A percentile compares a stretch with the other conserved stretches of the same genome.
phyloP scores from a whole-genome alignment of 2,329 filamentous ascomycete species.

The Cephalotrichum gorgonifer region DNA sequence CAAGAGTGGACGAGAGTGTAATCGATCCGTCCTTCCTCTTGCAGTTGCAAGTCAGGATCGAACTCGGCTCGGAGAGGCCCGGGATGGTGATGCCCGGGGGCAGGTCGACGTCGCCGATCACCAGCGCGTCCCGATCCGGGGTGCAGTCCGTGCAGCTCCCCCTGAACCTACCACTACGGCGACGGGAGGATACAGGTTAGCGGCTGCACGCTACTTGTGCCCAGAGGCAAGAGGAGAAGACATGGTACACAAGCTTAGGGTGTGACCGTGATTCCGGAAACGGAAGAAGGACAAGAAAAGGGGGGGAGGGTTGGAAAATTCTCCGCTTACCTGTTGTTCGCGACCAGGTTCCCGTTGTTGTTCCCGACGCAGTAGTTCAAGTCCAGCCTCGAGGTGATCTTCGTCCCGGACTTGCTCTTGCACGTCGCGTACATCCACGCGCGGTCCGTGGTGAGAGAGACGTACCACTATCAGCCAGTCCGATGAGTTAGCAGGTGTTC shows the following conservation, averaged over 20 bases:
- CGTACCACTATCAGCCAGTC: neutral
- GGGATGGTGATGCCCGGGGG: neutral
- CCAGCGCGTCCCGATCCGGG: neutral
- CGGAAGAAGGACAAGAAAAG: neutral
- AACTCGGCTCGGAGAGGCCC: neutral
- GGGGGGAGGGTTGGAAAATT: too few relatives aligned
- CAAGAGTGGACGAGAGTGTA: neutral
- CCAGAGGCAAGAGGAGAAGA: neutral
- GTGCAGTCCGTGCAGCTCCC: neutral
- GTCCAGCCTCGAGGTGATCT: conserved; percentile 1
- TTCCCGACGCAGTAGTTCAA: conserved; percentile 4
- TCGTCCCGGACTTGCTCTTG: neutral
- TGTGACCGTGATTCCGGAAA: neutral
- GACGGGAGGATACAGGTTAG: neutral
- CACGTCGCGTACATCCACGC: neutral
- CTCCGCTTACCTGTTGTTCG: neutral
- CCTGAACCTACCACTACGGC: neutral
- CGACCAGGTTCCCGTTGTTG: neutral
- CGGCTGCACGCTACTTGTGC: neutral
- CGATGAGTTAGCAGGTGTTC: neutral
- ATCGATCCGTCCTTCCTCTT: neutral
- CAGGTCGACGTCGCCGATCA: neutral
- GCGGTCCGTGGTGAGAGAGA: neutral
- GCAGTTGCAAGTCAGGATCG: neutral
- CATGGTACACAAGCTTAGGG: neutral